Conservation (phyloP, 177 flowering plant species). For the Vitis hybrid region DNA sequence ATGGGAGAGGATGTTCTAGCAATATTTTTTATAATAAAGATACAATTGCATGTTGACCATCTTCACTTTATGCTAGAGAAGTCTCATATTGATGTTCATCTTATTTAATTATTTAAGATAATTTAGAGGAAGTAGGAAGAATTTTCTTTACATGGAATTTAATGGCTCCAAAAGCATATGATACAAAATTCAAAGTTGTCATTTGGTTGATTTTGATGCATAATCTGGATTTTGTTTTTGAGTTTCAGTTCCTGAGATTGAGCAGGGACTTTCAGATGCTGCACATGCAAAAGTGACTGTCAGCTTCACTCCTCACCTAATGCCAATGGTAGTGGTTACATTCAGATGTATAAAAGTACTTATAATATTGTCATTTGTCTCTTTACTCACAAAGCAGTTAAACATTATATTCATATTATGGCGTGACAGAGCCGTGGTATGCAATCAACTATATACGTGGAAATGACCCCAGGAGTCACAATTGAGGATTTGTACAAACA, state of each 20-base stretch:
- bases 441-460: constrained; percentile 94
- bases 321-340: constrained; percentile 79
- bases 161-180: not conserved
- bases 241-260: constrained; percentile 91
- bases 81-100: not conserved
- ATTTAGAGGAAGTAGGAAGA: not conserved
- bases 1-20: not conserved
- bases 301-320: constrained; percentile 96
- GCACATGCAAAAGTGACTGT: constrained; percentile 72
- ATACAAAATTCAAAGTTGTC: not conserved
- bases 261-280: constrained; percentile 90
- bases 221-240: constrained; percentile 8
- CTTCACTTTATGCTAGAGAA: not conserved
- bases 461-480: constrained; percentile 85
- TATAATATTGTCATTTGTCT: not conserved
- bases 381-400: not conserved
- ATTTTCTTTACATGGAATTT: too few species aligned
- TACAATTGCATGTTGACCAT: not conserved
- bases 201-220: not conserved
- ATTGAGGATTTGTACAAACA: constrained; percentile 70
- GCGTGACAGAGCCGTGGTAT: constrained; percentile 83
- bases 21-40: not conserved
- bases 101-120: not conserved
- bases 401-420: not conserved
- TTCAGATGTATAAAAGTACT: not conserved